Base-by-base conservation (phyloP, 495 filamentous ascomycete species). In the Evernia prunastri region DNA sequence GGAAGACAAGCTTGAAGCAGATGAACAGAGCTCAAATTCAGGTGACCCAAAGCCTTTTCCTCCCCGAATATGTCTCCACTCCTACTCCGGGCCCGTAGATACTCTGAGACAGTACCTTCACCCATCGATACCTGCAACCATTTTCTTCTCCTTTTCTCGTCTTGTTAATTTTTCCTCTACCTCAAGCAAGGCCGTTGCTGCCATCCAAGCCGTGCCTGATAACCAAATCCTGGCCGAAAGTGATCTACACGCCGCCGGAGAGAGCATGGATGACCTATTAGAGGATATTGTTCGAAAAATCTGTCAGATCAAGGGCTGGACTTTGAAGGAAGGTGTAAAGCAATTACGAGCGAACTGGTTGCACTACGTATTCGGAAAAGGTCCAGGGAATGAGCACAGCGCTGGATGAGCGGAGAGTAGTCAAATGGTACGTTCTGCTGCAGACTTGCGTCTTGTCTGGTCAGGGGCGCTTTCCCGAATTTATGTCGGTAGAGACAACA, bases 1-100 rank as follows among this genome's bases (percentile, higher is more conserved):
- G 29, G 74, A 74, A 23, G 70, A 76, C n/a, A 71, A 68, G 2
- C 70, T 72, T 37, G 76, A 79, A 6, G 75, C 76, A 25, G 67
- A 70, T 15, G 66, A 70, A 31, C 39, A 58, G 42, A 27, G 65
- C 43, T 53, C 64, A 11, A 58, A 71, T n/a, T 36, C 33, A 53
- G 63, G 64, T 36, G 68, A 64, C 15, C 77, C 80, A 47, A 78
- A 81, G 53, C 88, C 88, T 0, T 98, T 89, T 70, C 94, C 94
- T 12, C 92, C 93, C 3, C 83, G 92, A 39, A 87, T 97, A 68
- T 98, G 94, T 71, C 81, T 98, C 68, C 94, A 98, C 74, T 96
- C 92, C 0, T 98, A 90, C 72, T 92, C 89, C 39, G 95, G 92
- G 1, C 82, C 89, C n/a, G 74, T 82, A 27, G 86, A 94, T 45